A percentile compares a stretch with the other conserved stretches of the same genome.
Conservation (phyloP, 1,284 basidiomycete species). For the Termitomyces sp. region DNA sequence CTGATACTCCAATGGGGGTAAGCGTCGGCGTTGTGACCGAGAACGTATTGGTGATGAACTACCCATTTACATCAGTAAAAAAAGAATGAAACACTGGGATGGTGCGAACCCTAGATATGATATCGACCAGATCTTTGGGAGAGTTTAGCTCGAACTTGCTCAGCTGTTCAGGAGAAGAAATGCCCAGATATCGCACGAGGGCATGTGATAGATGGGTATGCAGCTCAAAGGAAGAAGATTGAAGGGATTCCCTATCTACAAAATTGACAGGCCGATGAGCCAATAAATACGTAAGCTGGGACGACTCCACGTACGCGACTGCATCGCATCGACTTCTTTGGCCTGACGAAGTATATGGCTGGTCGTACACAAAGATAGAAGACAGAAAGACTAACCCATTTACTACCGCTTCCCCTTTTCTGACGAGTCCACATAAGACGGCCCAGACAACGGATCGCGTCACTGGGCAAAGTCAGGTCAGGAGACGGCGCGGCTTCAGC, state of each 20-base stretch:
- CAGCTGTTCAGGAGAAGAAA: conserved; percentile 54
- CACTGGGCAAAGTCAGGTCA: conserved; percentile 53
- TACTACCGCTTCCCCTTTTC: conserved; percentile 46
- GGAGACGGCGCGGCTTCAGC: conserved; percentile 40
- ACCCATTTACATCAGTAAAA: neutral
- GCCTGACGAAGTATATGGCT: conserved; percentile 39
- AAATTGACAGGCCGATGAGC: conserved; percentile 3
- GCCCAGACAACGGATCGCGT: conserved; percentile 72
- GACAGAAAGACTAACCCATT: conserved; percentile 49
- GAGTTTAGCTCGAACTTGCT: conserved; percentile 50
- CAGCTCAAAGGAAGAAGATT: conserved; percentile 44
- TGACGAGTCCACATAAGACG: conserved; percentile 67
- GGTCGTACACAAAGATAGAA: neutral
- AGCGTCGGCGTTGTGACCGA: conserved; percentile 75
- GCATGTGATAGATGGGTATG: conserved; percentile 68
- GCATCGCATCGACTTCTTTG: conserved; percentile 61
- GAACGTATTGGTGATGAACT: conserved; percentile 90
- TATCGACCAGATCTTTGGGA: conserved; percentile 59
- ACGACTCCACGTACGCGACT: conserved; percentile 55
- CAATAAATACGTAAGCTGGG: neutral
- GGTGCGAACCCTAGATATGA: conserved; percentile 59
- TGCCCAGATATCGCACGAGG: conserved; percentile 60
- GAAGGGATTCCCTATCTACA: conserved; percentile 47
- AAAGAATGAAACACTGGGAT: neutral
- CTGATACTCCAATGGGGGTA: conserved; percentile 73